phyloP scores from a whole-genome alignment of 139 green algal genomes.

The Dunaliella primolecta region DNA sequence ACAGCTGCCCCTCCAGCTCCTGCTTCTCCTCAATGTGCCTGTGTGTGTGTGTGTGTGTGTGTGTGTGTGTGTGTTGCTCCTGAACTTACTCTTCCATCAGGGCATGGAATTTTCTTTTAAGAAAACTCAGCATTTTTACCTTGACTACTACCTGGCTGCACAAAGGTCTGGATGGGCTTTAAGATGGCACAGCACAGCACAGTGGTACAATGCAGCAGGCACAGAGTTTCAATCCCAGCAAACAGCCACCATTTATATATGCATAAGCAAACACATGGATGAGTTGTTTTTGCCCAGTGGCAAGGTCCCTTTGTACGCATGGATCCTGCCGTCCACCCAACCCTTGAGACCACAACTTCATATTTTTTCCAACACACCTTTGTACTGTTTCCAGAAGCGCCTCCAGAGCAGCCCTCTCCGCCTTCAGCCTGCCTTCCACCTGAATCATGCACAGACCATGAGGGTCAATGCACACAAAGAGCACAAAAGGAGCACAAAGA shows the following conservation, averaged over 20 bases:
- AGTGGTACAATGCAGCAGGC: no score
- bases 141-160: no score
- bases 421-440: not conserved
- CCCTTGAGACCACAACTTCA: not conserved
- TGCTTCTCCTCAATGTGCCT: slow-evolving; percentile 35
- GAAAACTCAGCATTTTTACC: no score
- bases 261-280: no score
- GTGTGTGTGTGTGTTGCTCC: not conserved
- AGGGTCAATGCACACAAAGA: not conserved
- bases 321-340: no score
- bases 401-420: not conserved
- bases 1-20: slow-evolving; percentile 37
- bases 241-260: no score
- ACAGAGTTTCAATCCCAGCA: no score
- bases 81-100: no score
- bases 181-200: no score
- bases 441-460: not conserved
- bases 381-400: slow-evolving; percentile 26
- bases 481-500: not conserved
- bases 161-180: no score
- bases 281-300: slow-evolving; percentile 54
- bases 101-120: no score
- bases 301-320: slow-evolving; percentile 71
- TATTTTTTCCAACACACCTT: slow-evolving; percentile 21
- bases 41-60: not conserved